Evolutionary conservation across 495 filamentous ascomycete genomes (phyloP).

Genomic region (Aspergillus egyptiacus): DNA sequence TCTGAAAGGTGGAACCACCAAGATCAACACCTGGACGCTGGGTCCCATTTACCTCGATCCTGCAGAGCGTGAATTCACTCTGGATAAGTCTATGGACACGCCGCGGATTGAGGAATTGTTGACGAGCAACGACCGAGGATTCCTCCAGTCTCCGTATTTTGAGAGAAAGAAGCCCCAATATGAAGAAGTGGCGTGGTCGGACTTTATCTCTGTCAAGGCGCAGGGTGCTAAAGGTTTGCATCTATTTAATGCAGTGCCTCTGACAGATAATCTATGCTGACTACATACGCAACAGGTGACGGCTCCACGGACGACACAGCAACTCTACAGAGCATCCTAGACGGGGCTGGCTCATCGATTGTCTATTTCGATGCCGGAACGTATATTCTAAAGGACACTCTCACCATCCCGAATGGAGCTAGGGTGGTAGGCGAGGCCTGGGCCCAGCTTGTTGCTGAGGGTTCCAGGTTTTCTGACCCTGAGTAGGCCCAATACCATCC

Average conservation of each 20-base stretch:
- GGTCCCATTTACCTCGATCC: background rate
- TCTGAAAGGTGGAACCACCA: background rate
- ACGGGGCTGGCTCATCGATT: slow-evolving; percentile 48
- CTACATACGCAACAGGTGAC: slow-evolving; percentile 61
- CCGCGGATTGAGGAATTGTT: no score
- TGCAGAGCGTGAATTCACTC: background rate
- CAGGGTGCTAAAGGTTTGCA: no score
- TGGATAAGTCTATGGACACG: background rate
- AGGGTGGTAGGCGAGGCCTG: slow-evolving; percentile 78
- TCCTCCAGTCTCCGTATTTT: no score
- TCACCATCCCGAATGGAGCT: slow-evolving; percentile 54
- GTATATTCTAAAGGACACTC: slow-evolving; percentile 70
- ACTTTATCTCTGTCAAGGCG: no score
- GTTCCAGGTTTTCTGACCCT: slow-evolving; percentile 57
- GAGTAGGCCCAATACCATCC: no score
- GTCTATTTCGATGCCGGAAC: slow-evolving; percentile 79
- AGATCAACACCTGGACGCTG: slow-evolving; percentile 7
- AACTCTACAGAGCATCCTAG: slow-evolving; percentile 57
- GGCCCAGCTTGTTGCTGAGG: slow-evolving; percentile 73
- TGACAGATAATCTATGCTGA: no score
- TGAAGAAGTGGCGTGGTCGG: slow-evolving; percentile 7
- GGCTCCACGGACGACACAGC: slow-evolving; percentile 46
- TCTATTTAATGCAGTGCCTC: no score
- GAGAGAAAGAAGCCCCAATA: slow-evolving; percentile 4
- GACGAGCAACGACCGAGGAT: no score